These are phyloP conservation scores for Claviceps pazoutovae DNA, from an alignment of 2,329 filamentous ascomycete genomes.

Conservation along the genomic window DNA sequence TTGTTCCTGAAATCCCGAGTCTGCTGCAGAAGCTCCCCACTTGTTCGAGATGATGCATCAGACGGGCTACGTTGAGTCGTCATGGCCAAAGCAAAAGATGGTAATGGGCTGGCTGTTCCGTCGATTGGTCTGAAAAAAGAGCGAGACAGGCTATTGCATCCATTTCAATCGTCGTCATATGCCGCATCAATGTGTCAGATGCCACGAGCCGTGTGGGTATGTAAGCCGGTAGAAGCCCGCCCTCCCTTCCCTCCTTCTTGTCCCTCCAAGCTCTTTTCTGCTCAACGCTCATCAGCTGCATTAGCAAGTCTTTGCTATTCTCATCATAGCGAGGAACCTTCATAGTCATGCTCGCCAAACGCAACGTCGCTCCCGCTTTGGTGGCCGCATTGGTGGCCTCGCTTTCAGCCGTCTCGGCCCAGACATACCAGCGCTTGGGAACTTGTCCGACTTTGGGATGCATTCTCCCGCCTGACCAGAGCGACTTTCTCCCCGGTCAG, in stretches of 20 bases:
- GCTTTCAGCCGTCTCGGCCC: conserved; percentile 30
- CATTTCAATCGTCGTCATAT: not conserved
- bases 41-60: not conserved
- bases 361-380: conserved; percentile 21
- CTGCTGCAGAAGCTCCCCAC: not conserved
- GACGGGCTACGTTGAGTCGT: not conserved
- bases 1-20: not conserved
- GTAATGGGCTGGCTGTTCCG: not conserved
- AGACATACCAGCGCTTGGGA: conserved; percentile 47
- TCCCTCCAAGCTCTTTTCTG: not conserved
- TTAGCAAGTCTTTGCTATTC: not conserved
- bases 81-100: not conserved
- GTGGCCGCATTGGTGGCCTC: conserved; percentile 21
- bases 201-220: not conserved
- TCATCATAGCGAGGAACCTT: not conserved
- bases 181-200: not conserved
- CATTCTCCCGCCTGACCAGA: conserved; percentile 47
- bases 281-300: not conserved
- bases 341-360: conserved; percentile 21
- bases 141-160: too few species aligned
- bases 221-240: not conserved
- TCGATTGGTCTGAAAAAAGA: not conserved
- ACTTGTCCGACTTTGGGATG: conserved; percentile 46
- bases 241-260: not conserved
- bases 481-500: conserved; percentile 73